Conservation (phyloP, 2,329 filamentous ascomycete genomes). For the Stenocarpella maydis region DNA sequence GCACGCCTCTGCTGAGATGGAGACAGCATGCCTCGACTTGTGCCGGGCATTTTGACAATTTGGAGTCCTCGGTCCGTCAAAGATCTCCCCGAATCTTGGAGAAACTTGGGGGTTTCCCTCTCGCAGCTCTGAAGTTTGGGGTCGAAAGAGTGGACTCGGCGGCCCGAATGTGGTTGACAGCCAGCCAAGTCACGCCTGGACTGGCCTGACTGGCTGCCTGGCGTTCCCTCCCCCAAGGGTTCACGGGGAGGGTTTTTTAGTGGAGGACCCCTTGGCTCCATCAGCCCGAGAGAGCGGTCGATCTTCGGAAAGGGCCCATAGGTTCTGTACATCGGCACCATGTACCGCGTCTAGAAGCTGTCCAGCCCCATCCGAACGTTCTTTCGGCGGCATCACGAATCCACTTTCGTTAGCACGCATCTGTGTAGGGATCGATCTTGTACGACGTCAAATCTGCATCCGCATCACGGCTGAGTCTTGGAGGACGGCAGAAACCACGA, state of each 20-base stretch:
- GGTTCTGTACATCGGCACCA: conserved; percentile 30
- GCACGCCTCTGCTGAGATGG: conserved; percentile 34
- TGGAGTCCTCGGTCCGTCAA: conserved; percentile 33
- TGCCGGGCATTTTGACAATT: conserved; percentile 27
- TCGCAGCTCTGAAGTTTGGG: conserved; percentile 31
- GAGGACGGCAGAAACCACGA: conserved; percentile 15
- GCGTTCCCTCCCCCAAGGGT: conserved; percentile 31
- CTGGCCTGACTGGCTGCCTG: conserved; percentile 8
- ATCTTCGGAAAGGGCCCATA: conserved; percentile 33
- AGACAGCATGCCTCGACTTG: conserved; percentile 30
- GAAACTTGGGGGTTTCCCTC: conserved; percentile 33
- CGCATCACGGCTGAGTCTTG: conserved; percentile 8
- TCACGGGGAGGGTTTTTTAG: conserved; percentile 22
- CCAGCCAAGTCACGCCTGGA: background rate
- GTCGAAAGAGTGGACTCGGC: conserved; percentile 33
- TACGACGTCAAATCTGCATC: conserved; percentile 35
- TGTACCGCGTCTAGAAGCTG: conserved; percentile 34
- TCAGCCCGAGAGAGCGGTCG: conserved; percentile 34
- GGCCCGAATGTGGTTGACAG: conserved; percentile 19
- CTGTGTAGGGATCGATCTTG: conserved; percentile 33
- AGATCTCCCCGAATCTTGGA: conserved; percentile 36
- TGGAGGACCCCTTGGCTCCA: conserved; percentile 31
- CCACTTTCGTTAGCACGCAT: conserved; percentile 34
- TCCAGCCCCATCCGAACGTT: conserved; percentile 32
- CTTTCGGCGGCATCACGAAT: conserved; percentile 33